Evolutionary conservation across 176 grass and related monocot species (phyloP), one percentile per base, ranked within the genome.

Genomic region (Otatea glauca): DNA sequence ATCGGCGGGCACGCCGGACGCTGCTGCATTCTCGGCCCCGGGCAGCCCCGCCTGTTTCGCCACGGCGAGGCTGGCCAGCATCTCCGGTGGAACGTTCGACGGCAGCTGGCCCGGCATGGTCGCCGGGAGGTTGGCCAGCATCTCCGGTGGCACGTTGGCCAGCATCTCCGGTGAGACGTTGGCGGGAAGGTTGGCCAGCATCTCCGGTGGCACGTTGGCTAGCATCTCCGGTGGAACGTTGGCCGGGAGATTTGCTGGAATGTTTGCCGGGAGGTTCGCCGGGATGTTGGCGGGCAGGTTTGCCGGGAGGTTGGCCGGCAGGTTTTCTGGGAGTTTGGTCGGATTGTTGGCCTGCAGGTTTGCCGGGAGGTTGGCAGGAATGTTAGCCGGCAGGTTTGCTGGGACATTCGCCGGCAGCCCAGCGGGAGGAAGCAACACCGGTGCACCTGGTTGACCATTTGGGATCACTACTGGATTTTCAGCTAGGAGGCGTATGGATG

Each of bases 31-130:
- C 27, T 65, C 38, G 12, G 37, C 47, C 62, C 68, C 64, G 1
- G 77, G 58, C 1, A 70, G 32, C 1, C 59, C 59, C 27, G 13
- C 29, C 42, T 49, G 69, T 18, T 49, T 50, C 55, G 72, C 45
- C 4, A 51, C 70, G 29, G 32, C 76, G 54, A 89, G 70, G 29
- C 64, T n/a, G 51, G 34, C 77, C 50, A 89, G 5, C 88, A 89
- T 58, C 43, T 89, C 88, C 18, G 83, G 88, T 18, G 82, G 73
- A 7, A 89, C 65, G 63, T 88, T 37, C 50, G 70, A 49, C 37
- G 85, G 85, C 17, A 81, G 61, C 62, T 75, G 61, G 47, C 71
- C 85, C 49, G 63, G 85, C 65, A 64, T 8, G 34, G 16, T 0
- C 13, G 20, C 32, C 27, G 74, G 74, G 9, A 87, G n/a, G 4